Evolutionary conservation across 2,329 filamentous ascomycete species (phyloP).

Genomic region (Stemphylium vesicarium): DNA sequence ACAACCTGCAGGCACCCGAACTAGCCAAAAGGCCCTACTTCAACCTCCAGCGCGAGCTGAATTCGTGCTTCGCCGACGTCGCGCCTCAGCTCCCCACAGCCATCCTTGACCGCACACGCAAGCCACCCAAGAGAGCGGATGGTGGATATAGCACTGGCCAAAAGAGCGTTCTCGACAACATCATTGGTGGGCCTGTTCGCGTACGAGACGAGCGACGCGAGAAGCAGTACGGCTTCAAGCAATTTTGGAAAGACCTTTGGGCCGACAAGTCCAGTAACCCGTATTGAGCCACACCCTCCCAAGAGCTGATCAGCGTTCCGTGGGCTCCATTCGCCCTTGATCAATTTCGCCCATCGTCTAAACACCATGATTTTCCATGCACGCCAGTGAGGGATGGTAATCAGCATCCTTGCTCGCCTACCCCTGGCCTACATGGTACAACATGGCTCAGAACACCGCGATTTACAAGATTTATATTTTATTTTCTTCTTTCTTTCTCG

Average conservation of each 20-base stretch:
- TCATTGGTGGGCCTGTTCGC: constrained; percentile 61
- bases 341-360: not conserved
- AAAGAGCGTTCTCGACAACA: constrained; percentile 66
- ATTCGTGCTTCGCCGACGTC: constrained; percentile 82
- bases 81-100: constrained; percentile 75
- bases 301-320: not conserved
- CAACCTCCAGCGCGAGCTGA: constrained; percentile 79
- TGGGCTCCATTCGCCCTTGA: not conserved
- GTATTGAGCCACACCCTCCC: constrained; percentile 10
- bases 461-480: not conserved
- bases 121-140: constrained; percentile 49
- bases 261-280: constrained; percentile 12
- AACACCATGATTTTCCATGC: not conserved
- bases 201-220: constrained; percentile 77
- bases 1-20: constrained; percentile 93
- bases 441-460: not conserved
- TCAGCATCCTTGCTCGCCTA: constrained; percentile 11
- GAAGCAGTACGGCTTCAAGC: constrained; percentile 79
- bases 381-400: constrained; percentile 1
- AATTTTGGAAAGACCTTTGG: constrained; percentile 89
- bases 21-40: constrained; percentile 94
- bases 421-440: constrained; percentile 4
- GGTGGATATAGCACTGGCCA: constrained; percentile 48
- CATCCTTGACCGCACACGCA: constrained; percentile 72
- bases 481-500: not conserved